Base-by-base conservation (phyloP, 805 yeast species). In the Pichia gijzeniarum region DNA sequence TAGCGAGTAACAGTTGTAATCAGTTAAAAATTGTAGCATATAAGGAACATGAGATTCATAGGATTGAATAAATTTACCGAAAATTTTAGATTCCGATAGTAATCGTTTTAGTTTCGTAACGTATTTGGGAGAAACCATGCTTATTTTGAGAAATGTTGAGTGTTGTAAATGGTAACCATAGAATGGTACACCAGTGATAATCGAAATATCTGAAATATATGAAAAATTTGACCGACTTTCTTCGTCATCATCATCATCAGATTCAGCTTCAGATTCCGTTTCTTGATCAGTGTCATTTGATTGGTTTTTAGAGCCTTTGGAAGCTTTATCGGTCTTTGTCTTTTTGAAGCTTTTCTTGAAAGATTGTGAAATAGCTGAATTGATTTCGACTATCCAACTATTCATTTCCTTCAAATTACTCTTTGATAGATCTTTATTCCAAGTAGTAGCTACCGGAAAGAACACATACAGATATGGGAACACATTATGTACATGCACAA, bases 41-140 rank as follows among this genome's bases (percentile, higher is more conserved):
- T 70, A 83, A 0, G 96, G 89, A 12, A 91, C 72, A 57, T 93
- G 98, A 0, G 89, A 70, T 56, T 93, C 99, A 59, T 69, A 86
- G 0, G 81, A 77, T 38, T 79, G 81, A 13, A 67, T 51, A 0
- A 55, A 47, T 18, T 56, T 57, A 3, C 69, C 71, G 34, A 66
- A 52, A 1, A 76, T 55, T 3, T 62, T 63, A 0, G 81, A 81
- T 21, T 59, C 72, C 20, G 68, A 62, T 52, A 63, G 72, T 40
- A 64, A 73, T 73, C 47, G 62, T 3, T 82, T 67, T 5, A 88
- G 61, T 44, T 85, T 70, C 3, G 75, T 65, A 17, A 70, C 64
- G 53, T 78, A 76, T 4, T 74, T 58, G 0, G 95, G 93, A 48
- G 80, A 79, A 10, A 82, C 57, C 12, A 89, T 58, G 40, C 78